Evolutionary conservation across 2,329 filamentous ascomycete species (phyloP), one percentile per base, ranked within the genome.

Genomic region (Aspergillus novofumigatus): DNA sequence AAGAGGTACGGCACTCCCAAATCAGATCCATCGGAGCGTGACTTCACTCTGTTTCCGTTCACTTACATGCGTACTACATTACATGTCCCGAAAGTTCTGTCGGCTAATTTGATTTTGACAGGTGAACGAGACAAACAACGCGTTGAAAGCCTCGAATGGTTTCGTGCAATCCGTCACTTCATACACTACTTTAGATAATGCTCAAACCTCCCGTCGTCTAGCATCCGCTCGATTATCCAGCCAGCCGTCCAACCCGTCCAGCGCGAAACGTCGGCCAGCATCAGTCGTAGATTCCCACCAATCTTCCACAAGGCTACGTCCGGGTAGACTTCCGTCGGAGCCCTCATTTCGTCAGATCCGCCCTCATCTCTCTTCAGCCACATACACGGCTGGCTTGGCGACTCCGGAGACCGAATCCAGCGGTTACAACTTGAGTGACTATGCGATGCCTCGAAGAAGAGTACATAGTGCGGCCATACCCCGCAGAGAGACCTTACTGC

Each of bases 271-370:
- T 66, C 80, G 81, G 57, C 78, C 78, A 8, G 77, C 81, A 20
- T 82, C 82, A 8, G 78, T 83, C 57, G 75, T 78, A 35, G 83
- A 85, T 66, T 78, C 79, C 54, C 80, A 77, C 49, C 80, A 81
- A 69, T 72, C 77, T 55, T 78, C 74, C 44, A 66, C 62, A 8
- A 68, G 65, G 26, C 60, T 64, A 14, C 68, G 69, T 56, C 60
- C 66, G 42, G 58, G 59, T 29, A 64, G 71, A 45, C 59, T 80
- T 53, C 75, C 81, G 52, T 78, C 81, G 51, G 78, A 80, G 60
- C 76, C 75, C 54, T 80, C 81, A 62, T 78, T 80, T 66, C 79
- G 79, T 53, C 77, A 80, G 49, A 67, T 67, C 60, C 72, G 66
- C 48, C 65, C 69, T 55, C 64, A 68, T 63, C 66, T 66, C 21